Evolutionary conservation across 768 basidiomycete species (phyloP).

Genomic region (Udeniomyces megalosporus): DNA sequence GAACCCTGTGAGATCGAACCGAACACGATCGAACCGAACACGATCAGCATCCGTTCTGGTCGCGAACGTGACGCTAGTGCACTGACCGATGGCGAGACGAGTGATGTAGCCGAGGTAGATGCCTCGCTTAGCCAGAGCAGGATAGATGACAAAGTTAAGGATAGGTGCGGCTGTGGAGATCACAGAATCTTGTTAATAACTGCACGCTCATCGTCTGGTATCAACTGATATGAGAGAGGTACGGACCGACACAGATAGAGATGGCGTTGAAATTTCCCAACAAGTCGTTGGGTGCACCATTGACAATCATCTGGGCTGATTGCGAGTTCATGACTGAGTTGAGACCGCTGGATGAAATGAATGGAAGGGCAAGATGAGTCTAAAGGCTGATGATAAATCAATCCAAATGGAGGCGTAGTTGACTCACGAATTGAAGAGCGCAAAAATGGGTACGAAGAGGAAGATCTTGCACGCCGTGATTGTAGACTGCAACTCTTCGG

Average conservation of each 20-base stretch:
- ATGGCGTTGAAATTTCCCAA: conserved; percentile 26
- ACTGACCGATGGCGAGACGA: conserved; percentile 16
- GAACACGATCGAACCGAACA: too few relatives aligned
- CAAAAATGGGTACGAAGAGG: conserved; percentile 26
- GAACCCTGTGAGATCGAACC: not conserved
- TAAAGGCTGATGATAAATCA: not conserved
- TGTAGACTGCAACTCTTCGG: conserved; percentile 25
- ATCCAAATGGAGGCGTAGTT: too few relatives aligned
- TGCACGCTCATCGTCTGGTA: not conserved
- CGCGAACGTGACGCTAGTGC: not conserved
- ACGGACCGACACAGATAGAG: too few relatives aligned
- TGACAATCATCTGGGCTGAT: conserved; percentile 21
- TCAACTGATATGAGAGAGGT: too few relatives aligned
- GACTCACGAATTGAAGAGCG: conserved; percentile 21
- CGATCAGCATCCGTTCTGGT: too few relatives aligned
- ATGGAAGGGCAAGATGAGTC: not conserved
- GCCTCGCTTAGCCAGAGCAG: conserved; percentile 19
- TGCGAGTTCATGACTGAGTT: not conserved
- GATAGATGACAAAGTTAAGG: conserved; percentile 26
- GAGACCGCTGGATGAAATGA: conserved; percentile 13
- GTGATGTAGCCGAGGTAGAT: conserved; percentile 23
- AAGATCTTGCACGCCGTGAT: conserved; percentile 24
- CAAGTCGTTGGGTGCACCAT: conserved; percentile 26
- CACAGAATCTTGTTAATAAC: not conserved
- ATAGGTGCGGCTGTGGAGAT: conserved; percentile 19